Evolutionary conservation across 176 grass and related monocot species (phyloP).

Genomic region (Tillandsia leiboldiana): DNA sequence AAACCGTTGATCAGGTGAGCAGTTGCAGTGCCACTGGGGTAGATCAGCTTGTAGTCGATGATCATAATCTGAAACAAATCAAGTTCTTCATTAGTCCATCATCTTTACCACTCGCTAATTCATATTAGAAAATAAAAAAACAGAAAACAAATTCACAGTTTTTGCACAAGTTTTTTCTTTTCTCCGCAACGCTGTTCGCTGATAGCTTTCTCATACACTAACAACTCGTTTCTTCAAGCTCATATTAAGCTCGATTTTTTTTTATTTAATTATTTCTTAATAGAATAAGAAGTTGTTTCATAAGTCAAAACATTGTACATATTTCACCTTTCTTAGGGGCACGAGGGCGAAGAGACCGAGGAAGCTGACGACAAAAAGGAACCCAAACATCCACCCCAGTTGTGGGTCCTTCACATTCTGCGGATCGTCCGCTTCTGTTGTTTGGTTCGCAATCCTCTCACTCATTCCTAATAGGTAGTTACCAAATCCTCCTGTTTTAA

Average conservation of each 20-base stretch:
- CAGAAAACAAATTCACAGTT: too few species aligned
- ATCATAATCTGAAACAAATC: conserved; percentile 52
- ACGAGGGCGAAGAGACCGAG: not conserved
- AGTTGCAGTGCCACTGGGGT: conserved; percentile 73
- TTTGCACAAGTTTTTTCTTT: too few species aligned
- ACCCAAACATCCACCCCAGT: not conserved
- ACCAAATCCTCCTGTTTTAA: not conserved
- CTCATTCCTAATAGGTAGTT: not conserved
- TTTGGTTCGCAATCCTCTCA: not conserved
- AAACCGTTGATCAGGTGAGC: conserved; percentile 82
- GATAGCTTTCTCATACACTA: too few species aligned
- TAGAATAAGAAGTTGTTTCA: too few species aligned
- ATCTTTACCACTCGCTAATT: not conserved
- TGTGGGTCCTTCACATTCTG: not conserved
- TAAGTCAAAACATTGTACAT: not conserved
- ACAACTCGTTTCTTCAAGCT: too few species aligned
- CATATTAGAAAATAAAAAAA: not conserved
- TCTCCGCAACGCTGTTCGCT: too few species aligned
- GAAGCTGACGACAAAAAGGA: not conserved
- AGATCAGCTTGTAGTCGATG: conserved; percentile 70
- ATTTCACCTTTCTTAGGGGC: not conserved
- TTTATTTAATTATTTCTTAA: too few species aligned
- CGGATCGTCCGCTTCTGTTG: not conserved
- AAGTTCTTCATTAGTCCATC: not conserved
- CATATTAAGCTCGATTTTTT: too few species aligned